Conservation (phyloP, 2,329 filamentous ascomycete genomes). For the Ascomycota sp. region DNA sequence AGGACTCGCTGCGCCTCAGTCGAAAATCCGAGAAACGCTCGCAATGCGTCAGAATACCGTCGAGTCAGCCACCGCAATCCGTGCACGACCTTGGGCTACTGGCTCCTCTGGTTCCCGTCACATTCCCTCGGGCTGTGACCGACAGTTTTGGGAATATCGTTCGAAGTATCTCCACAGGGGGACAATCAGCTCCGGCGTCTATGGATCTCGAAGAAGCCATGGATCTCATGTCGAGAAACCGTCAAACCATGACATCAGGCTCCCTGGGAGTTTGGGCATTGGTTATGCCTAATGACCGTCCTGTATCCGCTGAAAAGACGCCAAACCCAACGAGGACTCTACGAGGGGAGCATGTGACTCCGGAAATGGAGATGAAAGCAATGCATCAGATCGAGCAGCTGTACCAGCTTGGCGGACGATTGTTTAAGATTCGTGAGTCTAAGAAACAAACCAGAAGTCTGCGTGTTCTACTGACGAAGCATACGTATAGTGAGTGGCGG, state of each 20-base stretch:
- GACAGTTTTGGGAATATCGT: constrained; percentile 64
- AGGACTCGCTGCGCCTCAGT: constrained; percentile 5
- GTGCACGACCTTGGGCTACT: constrained; percentile 10
- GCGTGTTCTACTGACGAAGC: constrained; percentile 4
- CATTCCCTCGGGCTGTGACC: constrained; percentile 37
- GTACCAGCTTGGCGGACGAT: constrained; percentile 21
- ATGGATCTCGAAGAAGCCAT: constrained; percentile 49
- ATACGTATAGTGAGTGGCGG: constrained; percentile 48
- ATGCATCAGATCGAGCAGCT: constrained; percentile 12
- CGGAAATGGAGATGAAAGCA: constrained; percentile 6
- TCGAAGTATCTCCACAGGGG: constrained; percentile 36
- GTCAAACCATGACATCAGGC: constrained; percentile 13
- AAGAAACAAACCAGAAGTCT: neutral
- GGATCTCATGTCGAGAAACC: constrained; percentile 30
- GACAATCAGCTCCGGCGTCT: constrained; percentile 39
- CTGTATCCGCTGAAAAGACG: no score
- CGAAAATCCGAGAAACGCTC: constrained; percentile 14
- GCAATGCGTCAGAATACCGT: constrained; percentile 15
- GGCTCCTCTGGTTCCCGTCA: constrained; percentile 40
- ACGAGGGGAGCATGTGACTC: constrained; percentile 1
- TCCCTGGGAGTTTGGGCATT: constrained; percentile 55
- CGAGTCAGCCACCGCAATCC: constrained; percentile 5
- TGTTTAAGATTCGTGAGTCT: constrained; percentile 19
- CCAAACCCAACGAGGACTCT: constrained; percentile 3
- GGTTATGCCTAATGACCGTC: constrained; percentile 25